Evolutionary conservation across 495 filamentous ascomycete species (phyloP).

Genomic region (Astrothelium subdiscretum): DNA sequence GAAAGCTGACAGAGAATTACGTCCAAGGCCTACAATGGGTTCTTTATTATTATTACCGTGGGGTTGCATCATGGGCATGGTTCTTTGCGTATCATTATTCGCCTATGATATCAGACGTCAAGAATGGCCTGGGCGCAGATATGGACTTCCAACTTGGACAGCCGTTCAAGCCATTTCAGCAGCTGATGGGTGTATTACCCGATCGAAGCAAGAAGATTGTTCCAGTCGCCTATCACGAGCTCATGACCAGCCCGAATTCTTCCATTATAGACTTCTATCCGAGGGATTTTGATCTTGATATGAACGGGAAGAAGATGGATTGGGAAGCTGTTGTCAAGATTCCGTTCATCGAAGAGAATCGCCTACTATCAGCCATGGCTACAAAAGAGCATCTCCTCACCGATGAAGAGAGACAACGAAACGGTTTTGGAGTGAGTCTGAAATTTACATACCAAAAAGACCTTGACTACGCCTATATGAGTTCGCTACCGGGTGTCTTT

Average conservation of each 20-base stretch:
- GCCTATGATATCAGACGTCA: constrained; percentile 95
- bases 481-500: constrained; percentile 80
- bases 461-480: constrained; percentile 68
- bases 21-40: constrained; percentile 98
- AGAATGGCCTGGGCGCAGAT: constrained; percentile 74
- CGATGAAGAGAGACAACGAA: constrained; percentile 64
- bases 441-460: constrained; percentile 83
- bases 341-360: constrained; percentile 89
- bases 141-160: constrained; percentile 87
- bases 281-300: constrained; percentile 92
- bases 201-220: constrained; percentile 96
- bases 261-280: constrained; percentile 99
- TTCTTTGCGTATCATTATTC: constrained; percentile 95
- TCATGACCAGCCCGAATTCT: constrained; percentile 87
- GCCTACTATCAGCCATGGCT: constrained; percentile 73
- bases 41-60: constrained; percentile 92
- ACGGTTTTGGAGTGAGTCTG: constrained; percentile 80
- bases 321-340: constrained; percentile 99
- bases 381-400: constrained; percentile 67
- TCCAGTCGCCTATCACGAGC: constrained; percentile 69
- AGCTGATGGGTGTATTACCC: constrained; percentile 96
- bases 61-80: constrained; percentile 97
- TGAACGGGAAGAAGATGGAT: constrained; percentile 99
- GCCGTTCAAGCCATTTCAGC: constrained; percentile 89
- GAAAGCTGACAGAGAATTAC: constrained; percentile 84